Conservation (phyloP, 1,284 basidiomycete species). For the Pseudozyma tsukubaensis region DNA sequence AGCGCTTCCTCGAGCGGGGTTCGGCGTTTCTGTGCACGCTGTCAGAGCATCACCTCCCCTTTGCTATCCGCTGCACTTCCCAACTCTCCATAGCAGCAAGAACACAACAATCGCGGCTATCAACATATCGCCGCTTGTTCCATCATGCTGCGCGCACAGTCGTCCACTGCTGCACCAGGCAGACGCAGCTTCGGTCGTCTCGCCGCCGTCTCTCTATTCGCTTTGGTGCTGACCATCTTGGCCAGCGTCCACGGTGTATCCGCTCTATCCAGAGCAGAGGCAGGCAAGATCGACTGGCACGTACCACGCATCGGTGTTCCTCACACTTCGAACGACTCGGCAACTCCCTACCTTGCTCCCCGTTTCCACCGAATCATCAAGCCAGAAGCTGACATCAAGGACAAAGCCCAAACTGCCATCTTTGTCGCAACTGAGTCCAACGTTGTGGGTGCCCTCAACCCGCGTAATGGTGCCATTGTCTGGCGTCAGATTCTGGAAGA, state of each 20-base stretch:
- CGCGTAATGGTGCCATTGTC: slow-evolving; percentile 78
- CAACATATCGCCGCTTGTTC: background rate
- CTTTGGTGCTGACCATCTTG: slow-evolving; percentile 21
- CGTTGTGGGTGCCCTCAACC: slow-evolving; percentile 81
- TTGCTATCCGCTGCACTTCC: no score
- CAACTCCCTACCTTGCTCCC: slow-evolving; percentile 57
- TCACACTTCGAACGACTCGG: slow-evolving; percentile 34
- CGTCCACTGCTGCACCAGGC: slow-evolving; percentile 15
- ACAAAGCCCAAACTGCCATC: slow-evolving; percentile 72
- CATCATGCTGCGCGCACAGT: slow-evolving; percentile 23
- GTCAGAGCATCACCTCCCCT: no score
- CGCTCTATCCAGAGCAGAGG: slow-evolving; percentile 42
- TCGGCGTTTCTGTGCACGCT: no score
- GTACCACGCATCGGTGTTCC: slow-evolving; percentile 54
- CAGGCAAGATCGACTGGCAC: slow-evolving; percentile 56
- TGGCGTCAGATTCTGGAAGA: slow-evolving; percentile 84
- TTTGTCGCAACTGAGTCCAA: slow-evolving; percentile 81
- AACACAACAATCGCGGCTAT: background rate
- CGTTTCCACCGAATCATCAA: slow-evolving; percentile 68
- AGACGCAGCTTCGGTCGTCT: slow-evolving; percentile 23
- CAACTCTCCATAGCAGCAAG: background rate
- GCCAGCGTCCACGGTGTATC: slow-evolving; percentile 10
- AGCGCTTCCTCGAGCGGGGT: no score
- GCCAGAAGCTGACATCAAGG: slow-evolving; percentile 46
- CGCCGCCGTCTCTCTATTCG: slow-evolving; percentile 20